Base-by-base conservation (phyloP, 2,329 filamentous ascomycete species). In the Hymenoscyphus linearis region DNA sequence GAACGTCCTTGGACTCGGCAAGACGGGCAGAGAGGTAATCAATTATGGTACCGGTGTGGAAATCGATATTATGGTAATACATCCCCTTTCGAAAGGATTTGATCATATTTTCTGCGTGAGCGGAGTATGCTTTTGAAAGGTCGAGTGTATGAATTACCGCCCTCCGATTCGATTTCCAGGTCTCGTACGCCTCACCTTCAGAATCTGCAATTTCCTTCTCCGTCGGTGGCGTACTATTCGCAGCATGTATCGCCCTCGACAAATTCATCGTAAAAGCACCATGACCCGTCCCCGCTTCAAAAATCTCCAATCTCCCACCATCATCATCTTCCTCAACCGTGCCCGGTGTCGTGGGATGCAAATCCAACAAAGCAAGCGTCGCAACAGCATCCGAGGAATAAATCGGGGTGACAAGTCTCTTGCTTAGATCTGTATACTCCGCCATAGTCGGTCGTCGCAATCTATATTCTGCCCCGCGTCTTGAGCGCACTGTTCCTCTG, bases 201-300 rank as follows among this genome's bases (percentile, higher is more conserved):
- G n/a, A 12, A n/a, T 59, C 44, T 18, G 37, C 37, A n/a, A 52
- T 31, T 26, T 16, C 47, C 37, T 62, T 47, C 55, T 18, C 26
- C 18, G 16, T 60, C 22, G 5, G 47, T 55, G 81, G 75, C 3
- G 78, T 74, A 2, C 83, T 76, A 69, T 93, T 93, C 18, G 85
- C 88, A 52, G 84, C 89, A 71, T 93, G 88, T 53, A 95, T 84
- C 2, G 89, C 89, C 58, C 89, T 83, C 34, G 89, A 86, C 25
- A 95, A 79, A 70, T 93, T 84, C 4, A 95, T 75, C 0, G 90
- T 93, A 61, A 95, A 75, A 36, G 87, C 86, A 61, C 90, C 91
- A 78, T 93, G 89, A n/a, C 90, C 91, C 3, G 90, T 95, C 16
- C 91, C 90, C 54, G 90, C 90, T 74, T 95, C 91, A 58, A 95